Conservation (phyloP, 2,329 filamentous ascomycete genomes). For the Colletotrichum incanum region DNA sequence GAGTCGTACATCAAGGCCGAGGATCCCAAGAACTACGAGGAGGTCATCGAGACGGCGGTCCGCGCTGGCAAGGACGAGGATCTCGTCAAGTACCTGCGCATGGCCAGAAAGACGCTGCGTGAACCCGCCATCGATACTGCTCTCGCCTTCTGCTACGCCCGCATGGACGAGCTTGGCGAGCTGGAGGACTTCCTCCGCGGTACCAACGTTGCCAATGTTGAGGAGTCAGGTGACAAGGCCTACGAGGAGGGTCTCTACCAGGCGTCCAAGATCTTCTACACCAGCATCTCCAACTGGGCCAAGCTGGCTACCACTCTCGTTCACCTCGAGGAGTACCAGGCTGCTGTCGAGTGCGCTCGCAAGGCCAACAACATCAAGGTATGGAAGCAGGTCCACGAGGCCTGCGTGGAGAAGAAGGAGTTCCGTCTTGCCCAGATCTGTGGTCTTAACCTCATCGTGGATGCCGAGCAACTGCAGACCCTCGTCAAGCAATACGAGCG, state of each 20-base stretch:
- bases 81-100: slow-evolving; percentile 94
- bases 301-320: slow-evolving; percentile 98
- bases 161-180: slow-evolving; percentile 91
- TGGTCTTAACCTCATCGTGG: slow-evolving; percentile 96
- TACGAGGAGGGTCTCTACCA: slow-evolving; percentile 95
- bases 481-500: slow-evolving; percentile 97
- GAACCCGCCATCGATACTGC: slow-evolving; percentile 95
- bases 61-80: slow-evolving; percentile 98
- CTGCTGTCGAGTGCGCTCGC: slow-evolving; percentile 95
- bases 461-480: slow-evolving; percentile 93
- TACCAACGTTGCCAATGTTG: slow-evolving; percentile 95
- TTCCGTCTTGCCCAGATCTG: slow-evolving; percentile 99
- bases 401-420: slow-evolving; percentile 97
- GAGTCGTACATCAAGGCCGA: slow-evolving; percentile 97
- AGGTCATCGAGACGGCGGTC: slow-evolving; percentile 96
- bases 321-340: slow-evolving; percentile 97
- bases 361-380: slow-evolving; percentile 99
- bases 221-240: slow-evolving; percentile 98
- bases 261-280: slow-evolving; percentile 97
- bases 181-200: slow-evolving; percentile 95
- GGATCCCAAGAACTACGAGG: slow-evolving; percentile 92
- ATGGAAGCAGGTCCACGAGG: slow-evolving; percentile 98
- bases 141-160: slow-evolving; percentile 93
- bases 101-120: slow-evolving; percentile 96
- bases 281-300: slow-evolving; percentile 99